These are phyloP conservation scores for Ophiocordyceps unilateralis DNA, from an alignment of 2,329 filamentous ascomycete species.

Conservation along the genomic window DNA sequence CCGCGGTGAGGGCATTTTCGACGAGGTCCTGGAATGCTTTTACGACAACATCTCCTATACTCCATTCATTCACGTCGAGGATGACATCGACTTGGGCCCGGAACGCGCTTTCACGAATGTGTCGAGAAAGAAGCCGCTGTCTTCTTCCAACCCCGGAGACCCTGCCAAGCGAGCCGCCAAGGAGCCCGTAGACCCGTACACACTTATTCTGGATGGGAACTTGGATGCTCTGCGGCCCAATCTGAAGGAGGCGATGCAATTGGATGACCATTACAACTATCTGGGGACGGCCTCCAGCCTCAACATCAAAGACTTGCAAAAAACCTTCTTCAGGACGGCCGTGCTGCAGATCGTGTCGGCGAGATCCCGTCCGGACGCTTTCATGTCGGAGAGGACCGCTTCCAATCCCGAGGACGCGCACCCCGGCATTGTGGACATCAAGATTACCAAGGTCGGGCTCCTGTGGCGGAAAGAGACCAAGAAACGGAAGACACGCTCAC, in stretches of 20 bases:
- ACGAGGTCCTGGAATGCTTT: constrained; percentile 86
- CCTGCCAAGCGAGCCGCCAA: constrained; percentile 45
- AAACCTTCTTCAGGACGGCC: constrained; percentile 79
- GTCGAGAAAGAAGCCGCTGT: constrained; percentile 50
- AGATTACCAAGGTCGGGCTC: constrained; percentile 87
- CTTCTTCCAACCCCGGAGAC: constrained; percentile 40
- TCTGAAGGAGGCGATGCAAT: constrained; percentile 76
- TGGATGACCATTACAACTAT: constrained; percentile 87
- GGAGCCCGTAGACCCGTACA: constrained; percentile 90
- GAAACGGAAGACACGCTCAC: constrained; percentile 84
- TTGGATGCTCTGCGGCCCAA: constrained; percentile 69
- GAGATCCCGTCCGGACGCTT: constrained; percentile 83
- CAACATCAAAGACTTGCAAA: constrained; percentile 68
- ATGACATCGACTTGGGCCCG: constrained; percentile 65
- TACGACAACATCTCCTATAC: constrained; percentile 99
- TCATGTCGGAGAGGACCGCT: constrained; percentile 74
- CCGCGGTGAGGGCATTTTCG: constrained; percentile 75
- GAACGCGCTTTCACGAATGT: constrained; percentile 57
- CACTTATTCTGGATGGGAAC: constrained; percentile 79
- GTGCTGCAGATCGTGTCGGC: constrained; percentile 91
- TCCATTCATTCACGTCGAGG: constrained; percentile 93
- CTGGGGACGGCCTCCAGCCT: constrained; percentile 58
- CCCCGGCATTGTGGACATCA: constrained; percentile 90
- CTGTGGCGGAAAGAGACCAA: constrained; percentile 90
- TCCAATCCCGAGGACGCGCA: constrained; percentile 75